Percentiles rank a stretch among this genome's conserved stretches.
Evolutionary conservation across 768 basidiomycete species (phyloP).

Genomic region (Psilocybe subaeruginosa): DNA sequence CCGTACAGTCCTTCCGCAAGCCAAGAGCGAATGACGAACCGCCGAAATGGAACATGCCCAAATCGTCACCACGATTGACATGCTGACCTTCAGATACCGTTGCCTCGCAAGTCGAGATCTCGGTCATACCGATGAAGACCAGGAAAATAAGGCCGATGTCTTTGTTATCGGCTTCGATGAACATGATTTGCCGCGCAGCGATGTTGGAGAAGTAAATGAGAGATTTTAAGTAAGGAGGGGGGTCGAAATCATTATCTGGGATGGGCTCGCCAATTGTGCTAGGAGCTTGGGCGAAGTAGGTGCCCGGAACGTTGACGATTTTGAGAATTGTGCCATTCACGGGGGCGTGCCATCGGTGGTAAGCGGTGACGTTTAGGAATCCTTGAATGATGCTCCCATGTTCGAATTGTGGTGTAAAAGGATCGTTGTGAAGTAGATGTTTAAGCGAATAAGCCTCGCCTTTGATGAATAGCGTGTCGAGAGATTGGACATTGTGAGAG

Average conservation of each 20-base stretch:
- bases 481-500: neutral
- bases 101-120: slow-evolving; percentile 10
- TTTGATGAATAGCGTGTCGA: slow-evolving; percentile 6
- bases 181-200: slow-evolving; percentile 5
- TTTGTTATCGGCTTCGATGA: slow-evolving; percentile 5
- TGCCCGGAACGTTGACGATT: slow-evolving; percentile 10
- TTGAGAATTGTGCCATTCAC: slow-evolving; percentile 8
- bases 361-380: slow-evolving; percentile 6
- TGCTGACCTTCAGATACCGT: slow-evolving; percentile 4
- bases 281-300: slow-evolving; percentile 10
- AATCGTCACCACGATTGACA: slow-evolving; percentile 6
- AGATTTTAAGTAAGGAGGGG: slow-evolving; percentile 1
- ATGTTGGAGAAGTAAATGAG: slow-evolving; percentile 9
- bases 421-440: slow-evolving; percentile 9
- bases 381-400: slow-evolving; percentile 8
- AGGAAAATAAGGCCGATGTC: slow-evolving; percentile 9
- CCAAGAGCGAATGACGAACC: slow-evolving; percentile 5
- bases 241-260: neutral
- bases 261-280: neutral
- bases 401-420: neutral
- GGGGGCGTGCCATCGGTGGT: slow-evolving; percentile 12
- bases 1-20: neutral
- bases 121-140: slow-evolving; percentile 10
- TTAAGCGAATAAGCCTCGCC: slow-evolving; percentile 9
- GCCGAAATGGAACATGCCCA: slow-evolving; percentile 15